Evolutionary conservation across 1,284 basidiomycete species (phyloP).

Genomic region (Ustilago trichophora): DNA sequence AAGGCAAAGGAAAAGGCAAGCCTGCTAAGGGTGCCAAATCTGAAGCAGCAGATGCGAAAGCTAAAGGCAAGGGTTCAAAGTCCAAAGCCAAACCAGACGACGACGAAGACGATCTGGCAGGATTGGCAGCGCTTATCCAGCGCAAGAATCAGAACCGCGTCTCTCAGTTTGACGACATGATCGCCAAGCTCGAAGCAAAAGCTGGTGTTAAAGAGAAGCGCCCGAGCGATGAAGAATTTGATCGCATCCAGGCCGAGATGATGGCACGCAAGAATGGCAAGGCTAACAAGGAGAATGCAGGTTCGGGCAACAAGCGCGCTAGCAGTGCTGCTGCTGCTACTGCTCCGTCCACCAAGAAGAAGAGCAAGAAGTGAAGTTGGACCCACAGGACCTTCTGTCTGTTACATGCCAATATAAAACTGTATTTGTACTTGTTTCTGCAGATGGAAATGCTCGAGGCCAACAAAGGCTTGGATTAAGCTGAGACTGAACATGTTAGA

Average conservation of each 20-base stretch:
- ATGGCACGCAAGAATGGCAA: constrained; percentile 32
- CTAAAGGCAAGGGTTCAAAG: constrained; percentile 23
- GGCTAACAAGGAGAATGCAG: constrained; percentile 21
- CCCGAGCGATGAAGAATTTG: constrained; percentile 50
- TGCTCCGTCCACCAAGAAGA: constrained; percentile 26
- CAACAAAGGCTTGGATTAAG: no score
- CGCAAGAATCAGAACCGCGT: constrained; percentile 46
- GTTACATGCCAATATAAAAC: no score
- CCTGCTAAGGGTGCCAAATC: constrained; percentile 10
- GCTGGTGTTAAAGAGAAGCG: constrained; percentile 43
- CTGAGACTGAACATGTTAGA: no score
- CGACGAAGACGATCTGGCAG: constrained; percentile 47
- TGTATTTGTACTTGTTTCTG: constrained; percentile 27
- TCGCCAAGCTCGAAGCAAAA: constrained; percentile 53
- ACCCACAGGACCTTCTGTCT: no score
- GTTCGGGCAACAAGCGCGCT: no score
- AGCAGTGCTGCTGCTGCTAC: constrained; percentile 18
- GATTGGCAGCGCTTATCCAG: constrained; percentile 49
- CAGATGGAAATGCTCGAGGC: no score
- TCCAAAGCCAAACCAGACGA: constrained; percentile 17
- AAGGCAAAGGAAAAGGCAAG: constrained; percentile 35
- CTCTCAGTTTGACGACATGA: constrained; percentile 55
- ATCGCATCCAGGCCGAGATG: constrained; percentile 47
- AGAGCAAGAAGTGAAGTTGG: constrained; percentile 26
- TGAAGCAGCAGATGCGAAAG: constrained; percentile 1